Evolutionary conservation across 2,329 filamentous ascomycete species (phyloP), one percentile per base, ranked within the genome.

Genomic region (Penicillium occitanis): DNA sequence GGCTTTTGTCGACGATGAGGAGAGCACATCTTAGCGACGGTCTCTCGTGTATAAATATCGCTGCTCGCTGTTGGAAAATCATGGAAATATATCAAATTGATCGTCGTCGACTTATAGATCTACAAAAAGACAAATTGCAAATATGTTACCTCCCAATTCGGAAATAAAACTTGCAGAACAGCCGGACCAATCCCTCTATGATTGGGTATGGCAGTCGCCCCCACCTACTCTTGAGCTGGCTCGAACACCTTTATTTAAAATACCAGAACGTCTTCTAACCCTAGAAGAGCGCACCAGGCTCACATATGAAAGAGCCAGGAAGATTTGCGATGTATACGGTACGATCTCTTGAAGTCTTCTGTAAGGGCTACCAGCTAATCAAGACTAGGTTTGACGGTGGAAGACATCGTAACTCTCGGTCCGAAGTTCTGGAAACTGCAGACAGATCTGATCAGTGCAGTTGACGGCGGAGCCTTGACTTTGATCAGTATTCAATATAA

Each of bases 401-500:
- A 67, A 30, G 65, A 67, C 59, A 57, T 67, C n/a, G 28, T 64
- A 44, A 37, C 44, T 5, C 61, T 67, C 42, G 48, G 61, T n/a
- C 65, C 65, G 13, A 67, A 67, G 22, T 67, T 67, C 11, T 67
- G 61, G 61, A 50, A 67, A 40, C 30, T 60, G 2, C 65, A 67
- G 28, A 22, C 40, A 0, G 65, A 67, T 30, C 11, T 67, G 28
- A 61, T 96, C 92, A 77, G 96, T 93, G 69, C 96, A 92, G 82
- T 96, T 92, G 75, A 96, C 96, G 69, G 90, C 93, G 81, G 96
- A 92, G 93, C 93, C 96, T 50, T 91, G 53, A 70, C 64, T 11
- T 50, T 69, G 3, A 55, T 70, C 5, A 69, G 64, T 11, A 70
- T 71, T 10, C 71, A 72, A 8, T 68, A 63, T 46, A 73, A 72